phyloP scores from a whole-genome alignment of 257 asterid genomes.

The Asclepias syriaca region DNA sequence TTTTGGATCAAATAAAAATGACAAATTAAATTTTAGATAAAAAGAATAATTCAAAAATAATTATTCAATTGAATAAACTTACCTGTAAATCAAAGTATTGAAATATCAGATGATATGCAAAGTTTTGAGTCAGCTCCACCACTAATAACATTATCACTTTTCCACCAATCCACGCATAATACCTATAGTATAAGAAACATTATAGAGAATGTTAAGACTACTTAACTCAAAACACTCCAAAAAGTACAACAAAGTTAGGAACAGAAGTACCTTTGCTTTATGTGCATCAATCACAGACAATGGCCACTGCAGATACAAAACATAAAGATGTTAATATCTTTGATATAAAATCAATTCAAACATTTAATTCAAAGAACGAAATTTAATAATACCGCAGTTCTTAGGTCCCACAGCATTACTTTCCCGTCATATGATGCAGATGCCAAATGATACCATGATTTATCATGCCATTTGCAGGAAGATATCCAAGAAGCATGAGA shows the following conservation, averaged over 20 bases:
- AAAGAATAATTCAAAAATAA: not conserved
- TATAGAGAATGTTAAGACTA: not conserved
- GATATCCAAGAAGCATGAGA: constrained; percentile 92
- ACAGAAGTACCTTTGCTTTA: constrained; percentile 63
- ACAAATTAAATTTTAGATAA: not conserved
- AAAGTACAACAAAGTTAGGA: not conserved
- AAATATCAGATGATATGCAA: constrained; percentile 65
- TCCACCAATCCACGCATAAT: constrained; percentile 97
- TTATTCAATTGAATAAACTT: not conserved
- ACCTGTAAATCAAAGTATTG: constrained; percentile 45
- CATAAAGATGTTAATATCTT: constrained; percentile 16
- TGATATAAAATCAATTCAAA: not conserved
- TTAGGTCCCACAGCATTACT: constrained; percentile 93
- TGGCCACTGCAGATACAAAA: constrained; percentile 71
- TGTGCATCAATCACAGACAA: constrained; percentile 71
- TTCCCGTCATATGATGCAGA: constrained; percentile 96
- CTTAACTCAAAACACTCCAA: not conserved
- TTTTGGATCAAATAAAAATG: not conserved
- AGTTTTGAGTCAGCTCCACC: constrained; percentile 93
- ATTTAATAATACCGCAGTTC: constrained; percentile 66
- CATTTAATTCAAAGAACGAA: not conserved
- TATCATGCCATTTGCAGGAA: constrained; percentile 89
- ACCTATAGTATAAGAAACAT: constrained; percentile 41
- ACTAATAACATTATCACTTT: constrained; percentile 58
- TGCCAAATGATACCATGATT: constrained; percentile 85